Base-by-base conservation (phyloP, 352 stramenopile species). In the Phytophthora tentaculata region DNA sequence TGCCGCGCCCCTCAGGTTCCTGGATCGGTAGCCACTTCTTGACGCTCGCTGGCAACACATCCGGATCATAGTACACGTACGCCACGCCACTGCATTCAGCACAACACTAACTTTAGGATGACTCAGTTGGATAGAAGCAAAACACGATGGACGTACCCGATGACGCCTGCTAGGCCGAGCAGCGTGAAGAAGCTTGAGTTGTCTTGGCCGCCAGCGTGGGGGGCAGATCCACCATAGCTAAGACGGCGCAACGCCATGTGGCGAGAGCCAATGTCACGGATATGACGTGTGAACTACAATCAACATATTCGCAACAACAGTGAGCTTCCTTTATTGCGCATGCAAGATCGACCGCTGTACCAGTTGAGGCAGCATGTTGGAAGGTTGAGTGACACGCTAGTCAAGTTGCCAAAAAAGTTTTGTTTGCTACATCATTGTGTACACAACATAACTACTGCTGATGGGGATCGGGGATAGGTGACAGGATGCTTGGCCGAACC, bases 21-120 rank as follows among this genome's bases (percentile, higher is more conserved):
- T 96, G 82, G 63, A 96, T 96, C 48, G 84, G 85, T 44, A 95
- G 70, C 59, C 76, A 91, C 57, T 86, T 88, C 72, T 92, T 92
- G 58, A 96, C 73, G 29, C 83, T 73, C 54, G 54, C 71, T 5
- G 88, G 88, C 26, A 96, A 65, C 35, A 96, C 86, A 51, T 96
- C 88, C 22, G 88, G 88, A 59, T 96, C 88, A 50, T 91, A 91
- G 69, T 96, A 96, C 54, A 94, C 84, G 60, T 96, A 96, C 26
- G 78, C 81, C 50, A 93, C 69, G 19, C 79, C 83, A 61, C 88
- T 94, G 41, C n/a, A 41, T 19, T n/a, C n/a, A 50, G 9, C 26
- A 71, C 6, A 32, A 50, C 4, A 58, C 7, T 16, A 63, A 41
- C 55, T 19, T 56, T n/a, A 69, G 50, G 20, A 32, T 5, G 32